A percentile compares a stretch with the other conserved stretches of the same genome.
phyloP scores from a whole-genome alignment of 2,329 filamentous ascomycete genomes.

The Clonostachys rosea region DNA sequence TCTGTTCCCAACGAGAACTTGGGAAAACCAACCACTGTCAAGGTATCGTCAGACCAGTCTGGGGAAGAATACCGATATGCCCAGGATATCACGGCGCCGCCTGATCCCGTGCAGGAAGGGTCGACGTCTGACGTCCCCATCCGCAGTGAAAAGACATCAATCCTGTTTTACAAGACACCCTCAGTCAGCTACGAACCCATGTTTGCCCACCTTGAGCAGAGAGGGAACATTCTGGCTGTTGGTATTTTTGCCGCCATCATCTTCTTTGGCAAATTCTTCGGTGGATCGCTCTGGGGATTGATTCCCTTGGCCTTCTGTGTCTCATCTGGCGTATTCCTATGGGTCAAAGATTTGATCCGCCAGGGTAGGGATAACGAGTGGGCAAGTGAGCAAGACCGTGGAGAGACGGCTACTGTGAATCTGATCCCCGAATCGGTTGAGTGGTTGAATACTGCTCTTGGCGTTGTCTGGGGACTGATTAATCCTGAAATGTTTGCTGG shows the following conservation, averaged over 20 bases:
- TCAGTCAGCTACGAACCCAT: conserved; percentile 87
- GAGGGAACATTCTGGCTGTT: conserved; percentile 65
- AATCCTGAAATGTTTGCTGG: conserved; percentile 94
- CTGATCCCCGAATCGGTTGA: conserved; percentile 89
- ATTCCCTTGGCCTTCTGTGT: conserved; percentile 70
- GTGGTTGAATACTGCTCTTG: conserved; percentile 90
- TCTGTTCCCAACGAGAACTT: conserved; percentile 89
- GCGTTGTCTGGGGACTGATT: conserved; percentile 82
- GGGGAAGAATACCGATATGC: conserved; percentile 76
- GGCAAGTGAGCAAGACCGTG: conserved; percentile 80
- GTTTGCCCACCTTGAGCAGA: conserved; percentile 70
- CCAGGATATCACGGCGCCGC: conserved; percentile 87
- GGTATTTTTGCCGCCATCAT: conserved; percentile 71
- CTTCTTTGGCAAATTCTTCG: conserved; percentile 74
- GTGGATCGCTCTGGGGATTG: conserved; percentile 71
- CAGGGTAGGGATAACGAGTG: conserved; percentile 83
- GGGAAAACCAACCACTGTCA: conserved; percentile 66
- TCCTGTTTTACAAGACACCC: conserved; percentile 92
- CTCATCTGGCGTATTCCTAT: conserved; percentile 76
- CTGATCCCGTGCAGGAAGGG: conserved; percentile 76
- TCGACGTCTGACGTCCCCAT: conserved; percentile 93
- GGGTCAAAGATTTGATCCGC: conserved; percentile 81
- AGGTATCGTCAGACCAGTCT: conserved; percentile 67
- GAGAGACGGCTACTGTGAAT: conserved; percentile 81
- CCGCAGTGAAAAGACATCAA: conserved; percentile 92